Evolutionary conservation across 1,284 basidiomycete species (phyloP).

Genomic region (Leccinum laetum): DNA sequence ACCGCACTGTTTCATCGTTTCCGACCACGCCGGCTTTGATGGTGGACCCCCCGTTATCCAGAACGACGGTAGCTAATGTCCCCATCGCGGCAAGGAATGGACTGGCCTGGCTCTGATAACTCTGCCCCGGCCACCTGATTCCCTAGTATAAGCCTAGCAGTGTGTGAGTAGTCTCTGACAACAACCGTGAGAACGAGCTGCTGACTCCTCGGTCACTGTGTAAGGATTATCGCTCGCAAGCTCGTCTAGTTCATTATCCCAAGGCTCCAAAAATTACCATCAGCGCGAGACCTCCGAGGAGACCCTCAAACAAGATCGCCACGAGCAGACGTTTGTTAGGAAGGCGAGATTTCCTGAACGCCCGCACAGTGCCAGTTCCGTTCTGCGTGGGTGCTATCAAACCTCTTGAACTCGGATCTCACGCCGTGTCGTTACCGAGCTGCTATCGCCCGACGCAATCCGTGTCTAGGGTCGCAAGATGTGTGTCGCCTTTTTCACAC

Average conservation of each 20-base stretch:
- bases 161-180: neutral
- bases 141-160: neutral
- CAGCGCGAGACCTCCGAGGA: constrained; percentile 15
- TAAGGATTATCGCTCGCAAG: neutral
- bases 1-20: constrained; percentile 26
- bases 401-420: neutral
- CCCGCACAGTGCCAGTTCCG: neutral
- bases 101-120: neutral
- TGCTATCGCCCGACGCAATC: neutral
- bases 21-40: constrained; percentile 72
- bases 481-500: constrained; percentile 78
- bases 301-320: constrained; percentile 18
- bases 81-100: constrained; percentile 34
- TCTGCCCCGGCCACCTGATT: neutral
- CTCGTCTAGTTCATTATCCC: neutral
- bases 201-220: neutral
- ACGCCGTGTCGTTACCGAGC: constrained; percentile 9
- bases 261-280: neutral
- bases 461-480: constrained; percentile 28
- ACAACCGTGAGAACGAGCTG: constrained; percentile 17
- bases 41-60: constrained; percentile 85
- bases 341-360: neutral
- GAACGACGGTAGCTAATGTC: constrained; percentile 52
- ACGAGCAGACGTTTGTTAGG: constrained; percentile 9
- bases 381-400: neutral